Percentiles rank a stretch among this genome's conserved stretches.
These are phyloP conservation scores for Calonectria multiphialidica DNA, from an alignment of 2,329 filamentous ascomycete genomes.

Conservation along the genomic window DNA sequence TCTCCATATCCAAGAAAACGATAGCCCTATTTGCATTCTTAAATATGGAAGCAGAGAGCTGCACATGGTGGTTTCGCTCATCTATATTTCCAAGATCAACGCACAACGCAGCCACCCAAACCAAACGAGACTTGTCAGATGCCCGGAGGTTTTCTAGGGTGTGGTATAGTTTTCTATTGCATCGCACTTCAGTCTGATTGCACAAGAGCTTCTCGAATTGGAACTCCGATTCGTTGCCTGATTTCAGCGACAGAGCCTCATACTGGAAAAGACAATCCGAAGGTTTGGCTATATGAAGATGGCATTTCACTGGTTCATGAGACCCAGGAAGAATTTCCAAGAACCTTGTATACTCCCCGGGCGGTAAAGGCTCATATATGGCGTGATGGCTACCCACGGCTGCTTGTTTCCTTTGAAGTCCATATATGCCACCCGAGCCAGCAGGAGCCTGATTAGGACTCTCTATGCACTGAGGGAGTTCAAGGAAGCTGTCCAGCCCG, in stretches of 20 bases:
- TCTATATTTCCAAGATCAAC: neutral
- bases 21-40: neutral
- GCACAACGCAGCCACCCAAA: slow-evolving; percentile 8
- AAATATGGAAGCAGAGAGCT: neutral
- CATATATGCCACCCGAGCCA: neutral
- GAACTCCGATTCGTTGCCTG: neutral
- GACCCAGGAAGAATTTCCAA: slow-evolving; percentile 5
- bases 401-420: neutral
- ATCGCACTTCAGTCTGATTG: neutral
- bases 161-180: neutral
- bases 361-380: neutral
- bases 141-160: neutral
- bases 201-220: neutral
- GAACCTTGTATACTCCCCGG: neutral
- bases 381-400: neutral
- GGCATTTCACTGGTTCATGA: neutral
- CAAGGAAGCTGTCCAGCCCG: neutral
- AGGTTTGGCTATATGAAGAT: neutral
- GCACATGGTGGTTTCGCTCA: slow-evolving; percentile 5
- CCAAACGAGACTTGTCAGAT: neutral
- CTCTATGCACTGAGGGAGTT: neutral
- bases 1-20: neutral
- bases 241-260: slow-evolving; percentile 3
- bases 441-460: no score
- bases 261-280: slow-evolving; percentile 1